phyloP scores from a whole-genome alignment of 179 eudicot species.

The Beta corolliflora region DNA sequence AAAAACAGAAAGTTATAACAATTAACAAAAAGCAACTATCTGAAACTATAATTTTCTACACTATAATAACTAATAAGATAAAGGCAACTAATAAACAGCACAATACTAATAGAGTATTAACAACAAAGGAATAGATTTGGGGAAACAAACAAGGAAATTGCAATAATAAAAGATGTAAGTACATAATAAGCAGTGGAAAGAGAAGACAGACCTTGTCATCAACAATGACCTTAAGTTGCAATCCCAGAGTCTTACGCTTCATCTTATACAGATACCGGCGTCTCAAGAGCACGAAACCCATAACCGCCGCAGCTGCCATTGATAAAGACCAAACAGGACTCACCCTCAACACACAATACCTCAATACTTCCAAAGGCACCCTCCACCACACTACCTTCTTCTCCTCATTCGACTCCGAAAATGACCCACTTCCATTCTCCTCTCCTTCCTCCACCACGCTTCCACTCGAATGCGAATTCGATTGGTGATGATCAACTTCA shows the following conservation, averaged over 20 bases:
- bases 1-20: neutral
- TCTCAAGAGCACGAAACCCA: slow-evolving; percentile 74
- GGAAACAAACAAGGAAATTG: too few relatives aligned
- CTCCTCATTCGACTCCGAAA: slow-evolving; percentile 24
- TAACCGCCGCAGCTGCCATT: slow-evolving; percentile 78
- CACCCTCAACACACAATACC: slow-evolving; percentile 64
- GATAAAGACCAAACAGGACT: slow-evolving; percentile 88
- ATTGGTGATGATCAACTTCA: neutral
- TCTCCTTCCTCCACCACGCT: neutral
- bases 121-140: too few relatives aligned
- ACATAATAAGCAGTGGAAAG: neutral
- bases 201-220: slow-evolving; percentile 71
- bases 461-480: neutral
- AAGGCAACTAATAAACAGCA: neutral
- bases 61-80: neutral
- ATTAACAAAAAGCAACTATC: neutral
- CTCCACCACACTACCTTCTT: slow-evolving; percentile 78
- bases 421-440: neutral
- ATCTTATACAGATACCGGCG: slow-evolving; percentile 64
- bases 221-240: slow-evolving; percentile 60
- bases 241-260: slow-evolving; percentile 63
- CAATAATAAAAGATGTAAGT: neutral
- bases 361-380: slow-evolving; percentile 76
- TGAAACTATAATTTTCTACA: neutral
- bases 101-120: neutral